Base-by-base conservation (phyloP, 345 rosid species). In the Hevea brasiliensis region DNA sequence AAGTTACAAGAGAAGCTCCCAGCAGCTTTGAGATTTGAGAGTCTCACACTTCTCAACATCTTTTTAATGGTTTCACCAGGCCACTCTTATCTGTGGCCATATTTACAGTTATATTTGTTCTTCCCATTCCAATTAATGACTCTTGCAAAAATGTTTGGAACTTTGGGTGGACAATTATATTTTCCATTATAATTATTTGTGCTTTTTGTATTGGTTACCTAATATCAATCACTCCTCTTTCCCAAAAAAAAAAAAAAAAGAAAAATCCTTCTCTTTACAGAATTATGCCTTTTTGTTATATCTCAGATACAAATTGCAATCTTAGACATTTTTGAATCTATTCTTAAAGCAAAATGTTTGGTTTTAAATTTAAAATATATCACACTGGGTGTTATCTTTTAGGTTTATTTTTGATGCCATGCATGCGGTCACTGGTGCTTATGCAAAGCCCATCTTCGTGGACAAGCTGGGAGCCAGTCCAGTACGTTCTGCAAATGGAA, bases 371-470 rank as follows among this genome's bases (percentile, higher is more conserved):
- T 53, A n/a, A 68, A 50, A 53, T 61, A 24, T 47, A 47, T 69
- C 59, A 0, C 63, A 11, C 65, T 37, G 37, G 71, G 9, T 76
- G 44, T 68, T 62, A 41, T 61, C 41, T 76, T 72, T 73, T 74
- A 92, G 97, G 87, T 92, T 91, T 76, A 82, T 67, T 75, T 92
- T 88, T 82, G 99, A 92, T 82, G 98, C 98, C 76, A 95, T 95
- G 97, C 94, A 89, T 85, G 99, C 99, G 67, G 96, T 95, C 75
- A 87, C 96, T 53, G 98, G 97, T 82, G 94, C 98, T 65, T 91
- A 92, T 86, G 97, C 96, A 27, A 95, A 89, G 79, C 97, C 97
- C 60, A 92, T 92, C 56, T 89, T 95, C 70, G 93, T 95, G 67
- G 96, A 91, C 80, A 91, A 85, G 83, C 85, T 95, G 71, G 94